phyloP scores from a whole-genome alignment of 2,329 filamentous ascomycete species.

The Ambrosiella beaveri region DNA sequence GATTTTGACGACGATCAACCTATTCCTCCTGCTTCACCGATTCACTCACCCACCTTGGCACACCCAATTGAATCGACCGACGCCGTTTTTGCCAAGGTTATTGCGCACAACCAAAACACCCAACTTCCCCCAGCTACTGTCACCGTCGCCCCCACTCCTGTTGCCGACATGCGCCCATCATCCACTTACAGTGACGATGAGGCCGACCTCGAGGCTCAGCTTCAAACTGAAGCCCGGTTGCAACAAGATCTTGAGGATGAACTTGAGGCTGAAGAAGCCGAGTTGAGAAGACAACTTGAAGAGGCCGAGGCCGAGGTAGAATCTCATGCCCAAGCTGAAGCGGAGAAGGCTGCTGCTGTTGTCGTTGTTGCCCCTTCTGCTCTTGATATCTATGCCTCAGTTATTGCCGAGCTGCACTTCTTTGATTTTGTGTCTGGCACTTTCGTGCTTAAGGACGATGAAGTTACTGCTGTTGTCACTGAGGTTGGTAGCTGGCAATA shows the following conservation, averaged over 20 bases:
- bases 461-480: slow-evolving; percentile 61
- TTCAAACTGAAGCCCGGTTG: slow-evolving; percentile 9
- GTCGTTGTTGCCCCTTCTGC: slow-evolving; percentile 35
- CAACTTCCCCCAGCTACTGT: background rate
- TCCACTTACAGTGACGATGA: slow-evolving; percentile 12
- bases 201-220: slow-evolving; percentile 6
- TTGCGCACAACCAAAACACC: slow-evolving; percentile 24
- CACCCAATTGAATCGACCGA: slow-evolving; percentile 41
- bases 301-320: slow-evolving; percentile 1
- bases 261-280: slow-evolving; percentile 37
- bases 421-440: slow-evolving; percentile 80
- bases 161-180: slow-evolving; percentile 4
- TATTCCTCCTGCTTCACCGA: slow-evolving; percentile 46
- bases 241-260: slow-evolving; percentile 16
- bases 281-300: slow-evolving; percentile 1
- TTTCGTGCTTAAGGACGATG: slow-evolving; percentile 63
- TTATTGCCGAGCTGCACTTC: slow-evolving; percentile 73
- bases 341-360: background rate
- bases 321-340: background rate
- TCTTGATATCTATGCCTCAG: slow-evolving; percentile 54
- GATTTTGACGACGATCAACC: slow-evolving; percentile 51
- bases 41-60: slow-evolving; percentile 39
- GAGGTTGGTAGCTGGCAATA: slow-evolving; percentile 89
- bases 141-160: background rate
- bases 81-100: slow-evolving; percentile 34